Conservation (phyloP, 257 asterid species). For the Fraxinus quadrangulata region DNA sequence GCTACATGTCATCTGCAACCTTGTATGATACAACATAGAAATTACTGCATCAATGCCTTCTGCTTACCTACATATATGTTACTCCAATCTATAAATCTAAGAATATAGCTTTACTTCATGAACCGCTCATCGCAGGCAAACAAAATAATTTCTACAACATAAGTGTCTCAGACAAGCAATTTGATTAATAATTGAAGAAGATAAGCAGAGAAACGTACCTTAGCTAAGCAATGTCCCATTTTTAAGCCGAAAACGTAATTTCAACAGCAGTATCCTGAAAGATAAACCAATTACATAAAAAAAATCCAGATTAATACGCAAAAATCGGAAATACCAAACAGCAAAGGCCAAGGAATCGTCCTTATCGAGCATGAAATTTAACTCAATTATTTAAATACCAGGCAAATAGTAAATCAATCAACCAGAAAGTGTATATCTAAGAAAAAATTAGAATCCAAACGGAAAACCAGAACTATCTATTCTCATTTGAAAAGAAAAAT, state of each 20-base stretch:
- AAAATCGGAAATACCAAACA: neutral
- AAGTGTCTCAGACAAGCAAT: neutral
- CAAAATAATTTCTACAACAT: neutral
- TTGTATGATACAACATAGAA: neutral
- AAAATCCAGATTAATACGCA: neutral
- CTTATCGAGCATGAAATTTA: neutral
- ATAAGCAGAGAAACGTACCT: conserved; percentile 32
- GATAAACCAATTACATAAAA: neutral
- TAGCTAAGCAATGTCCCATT: conserved; percentile 51
- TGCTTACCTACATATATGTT: neutral
- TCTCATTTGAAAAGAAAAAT: neutral
- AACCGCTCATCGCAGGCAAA: neutral
- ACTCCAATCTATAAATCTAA: neutral
- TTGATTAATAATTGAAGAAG: conserved; percentile 8
- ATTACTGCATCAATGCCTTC: neutral
- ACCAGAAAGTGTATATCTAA: neutral
- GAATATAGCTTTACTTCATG: neutral
- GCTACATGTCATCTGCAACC: neutral
- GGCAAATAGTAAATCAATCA: neutral
- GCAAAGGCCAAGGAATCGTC: neutral
- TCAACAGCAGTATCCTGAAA: neutral
- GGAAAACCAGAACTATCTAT: neutral
- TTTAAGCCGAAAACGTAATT: neutral
- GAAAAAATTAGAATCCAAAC: neutral
- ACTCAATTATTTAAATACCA: too few relatives aligned